Base-by-base conservation (phyloP, 2,329 filamentous ascomycete genomes). In the Emergomyces orientalis region DNA sequence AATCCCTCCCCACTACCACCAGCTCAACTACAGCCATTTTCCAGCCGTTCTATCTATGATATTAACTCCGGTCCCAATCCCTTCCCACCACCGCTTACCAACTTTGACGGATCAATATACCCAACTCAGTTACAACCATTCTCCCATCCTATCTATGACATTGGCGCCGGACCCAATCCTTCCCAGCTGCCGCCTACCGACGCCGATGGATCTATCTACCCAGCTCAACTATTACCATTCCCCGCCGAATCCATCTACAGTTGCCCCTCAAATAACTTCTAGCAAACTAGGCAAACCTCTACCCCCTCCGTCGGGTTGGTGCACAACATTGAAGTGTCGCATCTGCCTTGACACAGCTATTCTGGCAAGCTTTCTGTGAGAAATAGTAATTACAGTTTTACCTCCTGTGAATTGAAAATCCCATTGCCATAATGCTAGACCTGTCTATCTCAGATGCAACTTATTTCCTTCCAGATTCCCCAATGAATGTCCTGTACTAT, bases 11-110 rank as follows among this genome's bases (percentile, higher is more conserved):
- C 1, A 2, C 8, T 43, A 43, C 14, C 8, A 13, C 41, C 41
- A 43, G 41, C 47, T 58, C 52, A 62, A 62, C 34, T 62, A 62
- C 43, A 62, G 47, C 19, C 34, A 58, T 58, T 43, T 30, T 39
- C 32, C 30, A 54, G 2, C 34, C 3, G 17, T n/a, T 59, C 61
- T 62, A 47, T 62, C 13, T 47, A 59, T 59, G 32, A 25, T 11
- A 49, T 39, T 62, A 34, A 9, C 34, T 13, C 32, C 25, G 8
- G 17, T n/a, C 25, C 43, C 57, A 32, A 32, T 54, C 39, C 22
- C 34, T 59, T 25, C 51, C 34, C 25, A 34, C 49, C 55, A 43
- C 52, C 25, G n/a, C 25, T 25, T 56, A 32, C 60, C 25, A 32
- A 27, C 51, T 41, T 37, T 19, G 8, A 55, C 32, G 27, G 45